Conservation (phyloP, 257 asterid species). For the Solanum lycopersicoides region DNA sequence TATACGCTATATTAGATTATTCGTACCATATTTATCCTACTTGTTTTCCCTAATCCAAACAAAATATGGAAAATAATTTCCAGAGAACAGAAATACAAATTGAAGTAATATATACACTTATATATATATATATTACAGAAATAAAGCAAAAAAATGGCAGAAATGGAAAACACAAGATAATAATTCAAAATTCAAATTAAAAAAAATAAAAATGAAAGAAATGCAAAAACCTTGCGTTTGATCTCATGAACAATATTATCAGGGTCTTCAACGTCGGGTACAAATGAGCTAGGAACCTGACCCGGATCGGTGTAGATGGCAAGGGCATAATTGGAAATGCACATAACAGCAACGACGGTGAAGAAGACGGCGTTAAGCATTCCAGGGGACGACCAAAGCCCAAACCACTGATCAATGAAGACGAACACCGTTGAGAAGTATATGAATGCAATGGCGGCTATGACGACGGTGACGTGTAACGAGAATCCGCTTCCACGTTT, state of each 20-base stretch:
- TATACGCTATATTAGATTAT: background rate
- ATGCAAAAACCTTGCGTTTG: conserved; percentile 71
- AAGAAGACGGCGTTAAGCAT: conserved; percentile 57
- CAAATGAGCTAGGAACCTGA: conserved; percentile 60
- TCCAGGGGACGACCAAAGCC: conserved; percentile 68
- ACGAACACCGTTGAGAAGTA: conserved; percentile 81
- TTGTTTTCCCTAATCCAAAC: background rate
- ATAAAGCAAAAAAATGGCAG: background rate
- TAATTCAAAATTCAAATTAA: background rate
- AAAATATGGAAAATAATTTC: background rate
- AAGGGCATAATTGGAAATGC: conserved; percentile 41
- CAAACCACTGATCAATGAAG: conserved; percentile 79
- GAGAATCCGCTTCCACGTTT: conserved; percentile 35
- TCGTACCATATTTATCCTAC: background rate
- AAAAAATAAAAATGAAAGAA: background rate
- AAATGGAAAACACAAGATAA: background rate
- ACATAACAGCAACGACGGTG: conserved; percentile 54
- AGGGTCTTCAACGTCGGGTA: conserved; percentile 62
- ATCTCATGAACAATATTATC: conserved; percentile 61
- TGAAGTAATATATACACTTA: background rate
- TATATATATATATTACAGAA: background rate
- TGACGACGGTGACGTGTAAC: conserved; percentile 48
- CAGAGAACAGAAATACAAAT: background rate
- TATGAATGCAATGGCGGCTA: conserved; percentile 51
- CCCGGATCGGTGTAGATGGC: conserved; percentile 85